Evolutionary conservation across 345 rosid genomes (phyloP).

Genomic region (Eucalyptus cloeziana): DNA sequence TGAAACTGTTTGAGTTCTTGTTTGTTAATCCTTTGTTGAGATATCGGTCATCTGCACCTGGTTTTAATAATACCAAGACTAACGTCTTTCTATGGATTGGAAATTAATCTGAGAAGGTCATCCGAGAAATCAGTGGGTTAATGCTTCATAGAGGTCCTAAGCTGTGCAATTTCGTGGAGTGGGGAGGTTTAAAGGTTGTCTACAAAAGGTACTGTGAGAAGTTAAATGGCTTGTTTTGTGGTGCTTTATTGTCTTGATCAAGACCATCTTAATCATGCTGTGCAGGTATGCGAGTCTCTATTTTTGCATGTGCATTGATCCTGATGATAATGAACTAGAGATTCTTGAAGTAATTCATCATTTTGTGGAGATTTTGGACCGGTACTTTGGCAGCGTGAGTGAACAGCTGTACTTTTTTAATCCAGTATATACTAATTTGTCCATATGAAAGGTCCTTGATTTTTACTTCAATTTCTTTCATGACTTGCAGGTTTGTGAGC

Average conservation of each 20-base stretch:
- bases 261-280: not conserved
- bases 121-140: constrained; percentile 81
- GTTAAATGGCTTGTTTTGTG: not conserved
- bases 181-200: constrained; percentile 92
- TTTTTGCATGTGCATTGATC: constrained; percentile 94
- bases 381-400: constrained; percentile 80
- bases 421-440: not conserved
- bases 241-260: not conserved
- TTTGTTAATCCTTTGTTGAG: not conserved
- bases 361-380: constrained; percentile 84
- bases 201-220: constrained; percentile 45
- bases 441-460: not conserved
- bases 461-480: not conserved
- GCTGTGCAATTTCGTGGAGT: constrained; percentile 87
- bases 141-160: constrained; percentile 79
- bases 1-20: not conserved
- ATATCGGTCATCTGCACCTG: not conserved
- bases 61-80: not conserved
- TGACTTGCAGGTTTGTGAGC: constrained; percentile 61
- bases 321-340: constrained; percentile 89
- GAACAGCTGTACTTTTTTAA: not conserved
- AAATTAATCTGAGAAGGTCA: constrained; percentile 26
- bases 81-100: not conserved
- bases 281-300: constrained; percentile 87
- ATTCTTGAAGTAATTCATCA: constrained; percentile 87